phyloP scores from a whole-genome alignment of 768 basidiomycete species.

The Lactifluus pinguis region DNA sequence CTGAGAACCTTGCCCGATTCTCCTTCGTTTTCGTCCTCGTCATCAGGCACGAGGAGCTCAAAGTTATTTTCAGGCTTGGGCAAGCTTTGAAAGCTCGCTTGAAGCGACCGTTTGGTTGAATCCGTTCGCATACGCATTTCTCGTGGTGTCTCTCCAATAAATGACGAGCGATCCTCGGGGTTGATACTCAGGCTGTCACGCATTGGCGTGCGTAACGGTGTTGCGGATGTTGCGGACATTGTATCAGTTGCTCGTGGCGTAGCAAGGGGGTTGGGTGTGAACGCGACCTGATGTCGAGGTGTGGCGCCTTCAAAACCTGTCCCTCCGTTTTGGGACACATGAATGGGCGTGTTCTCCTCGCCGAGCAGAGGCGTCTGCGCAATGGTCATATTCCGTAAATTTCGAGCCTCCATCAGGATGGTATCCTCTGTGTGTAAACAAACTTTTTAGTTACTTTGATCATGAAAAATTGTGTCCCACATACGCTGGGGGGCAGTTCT shows the following conservation, averaged over 20 bases:
- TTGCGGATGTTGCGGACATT: conserved; percentile 57
- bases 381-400: conserved; percentile 88
- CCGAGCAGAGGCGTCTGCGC: conserved; percentile 92
- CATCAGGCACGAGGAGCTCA: conserved; percentile 86
- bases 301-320: conserved; percentile 95
- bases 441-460: conserved; percentile 5
- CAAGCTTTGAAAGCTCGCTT: conserved; percentile 71
- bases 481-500: conserved; percentile 86
- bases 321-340: conserved; percentile 59
- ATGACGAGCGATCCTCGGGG: conserved; percentile 46
- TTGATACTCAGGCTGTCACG: conserved; percentile 91
- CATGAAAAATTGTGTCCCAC: not conserved
- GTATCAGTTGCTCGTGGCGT: conserved; percentile 50
- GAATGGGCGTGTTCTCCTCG: conserved; percentile 95
- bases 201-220: conserved; percentile 90
- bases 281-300: conserved; percentile 81
- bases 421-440: conserved; percentile 68
- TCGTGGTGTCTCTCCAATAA: conserved; percentile 61
- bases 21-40: conserved; percentile 50
- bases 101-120: conserved; percentile 66
- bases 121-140: conserved; percentile 55
- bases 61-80: conserved; percentile 97
- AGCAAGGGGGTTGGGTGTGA: conserved; percentile 94
- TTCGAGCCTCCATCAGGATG: conserved; percentile 89
- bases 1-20: conserved; percentile 31